Evolutionary conservation across 495 filamentous ascomycete species (phyloP), one percentile per base, ranked within the genome.

Genomic region (Bombardia bombarda): DNA sequence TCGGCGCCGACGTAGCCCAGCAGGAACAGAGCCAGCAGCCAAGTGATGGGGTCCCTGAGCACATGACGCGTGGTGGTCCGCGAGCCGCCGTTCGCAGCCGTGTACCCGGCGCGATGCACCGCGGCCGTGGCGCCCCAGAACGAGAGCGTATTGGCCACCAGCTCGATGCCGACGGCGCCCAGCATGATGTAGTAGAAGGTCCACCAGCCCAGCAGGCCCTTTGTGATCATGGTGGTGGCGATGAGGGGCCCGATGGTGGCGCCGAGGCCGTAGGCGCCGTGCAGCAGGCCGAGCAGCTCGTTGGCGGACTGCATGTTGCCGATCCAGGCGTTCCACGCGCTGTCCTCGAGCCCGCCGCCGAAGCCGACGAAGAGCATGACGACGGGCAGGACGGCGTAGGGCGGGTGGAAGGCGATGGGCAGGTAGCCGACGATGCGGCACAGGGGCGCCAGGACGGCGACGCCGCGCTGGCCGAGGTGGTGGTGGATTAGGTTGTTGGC

Each of bases 1-100:
- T 95, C 88, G n/a, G 81, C 66, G 32, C 88, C 88, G 9, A 92
- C 85, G 52, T 92, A 93, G 30, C 75, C 76, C 3, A 94, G 69
- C 28, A 92, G 62, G 62, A 93, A 94, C 13, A 84, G 32, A 7
- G 88, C 75, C 26, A 78, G 77, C 18, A 92, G 61, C 86, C 87
- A 95, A 20, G 83, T 83, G 3, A 92, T 62, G 31, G 60, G 62
- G 25, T 60, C 40, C 9, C 43, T 36, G 28, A 58, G 40, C 26
- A 61, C 49, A 8, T 46, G 26, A 54, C 73, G 39, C 47, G 66
- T 36, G 55, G 68, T 68, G 43, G 40, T 61, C 55, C 42, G 37
- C 34, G 12, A 40, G 41, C 22, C 52, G 56, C 49, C 50, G 42
- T 42, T 47, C 66, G 28, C 25, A 3, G 23, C 32, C 17, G 24